Percentiles rank a stretch among this genome's conserved stretches.
Conservation (phyloP, 2,329 filamentous ascomycete genomes). For the Fusarium armeniacum region DNA sequence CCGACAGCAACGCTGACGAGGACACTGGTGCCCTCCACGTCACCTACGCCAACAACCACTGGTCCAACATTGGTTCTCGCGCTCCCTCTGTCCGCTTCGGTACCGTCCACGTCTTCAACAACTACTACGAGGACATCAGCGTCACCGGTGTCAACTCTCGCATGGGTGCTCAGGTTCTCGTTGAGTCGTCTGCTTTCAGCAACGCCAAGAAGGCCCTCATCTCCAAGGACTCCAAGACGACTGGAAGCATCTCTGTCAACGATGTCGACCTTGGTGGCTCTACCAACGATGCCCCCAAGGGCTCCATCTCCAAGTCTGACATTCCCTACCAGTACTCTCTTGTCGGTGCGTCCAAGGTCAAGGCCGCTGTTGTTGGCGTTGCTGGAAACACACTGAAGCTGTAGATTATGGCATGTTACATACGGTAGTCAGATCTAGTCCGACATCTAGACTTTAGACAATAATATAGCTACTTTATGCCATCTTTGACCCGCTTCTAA, state of each 20-base stretch:
- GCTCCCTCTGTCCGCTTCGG: slow-evolving; percentile 75
- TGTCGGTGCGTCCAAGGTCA: slow-evolving; percentile 64
- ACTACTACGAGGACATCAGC: slow-evolving; percentile 61
- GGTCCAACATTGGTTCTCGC: slow-evolving; percentile 74
- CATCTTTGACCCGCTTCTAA: neutral
- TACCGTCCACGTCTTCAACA: slow-evolving; percentile 72
- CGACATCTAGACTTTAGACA: neutral
- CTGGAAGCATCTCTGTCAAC: slow-evolving; percentile 58
- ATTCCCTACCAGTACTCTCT: slow-evolving; percentile 65
- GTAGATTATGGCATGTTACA: slow-evolving; percentile 41
- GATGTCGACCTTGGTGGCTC: slow-evolving; percentile 61
- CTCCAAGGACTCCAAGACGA: slow-evolving; percentile 58
- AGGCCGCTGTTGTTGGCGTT: slow-evolving; percentile 57
- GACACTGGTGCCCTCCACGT: slow-evolving; percentile 74
- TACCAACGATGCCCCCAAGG: slow-evolving; percentile 58
- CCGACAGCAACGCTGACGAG: slow-evolving; percentile 68
- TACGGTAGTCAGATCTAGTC: neutral
- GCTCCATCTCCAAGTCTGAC: slow-evolving; percentile 65
- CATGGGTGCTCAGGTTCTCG: slow-evolving; percentile 69
- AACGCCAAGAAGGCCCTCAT: slow-evolving; percentile 56
- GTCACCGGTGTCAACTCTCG: slow-evolving; percentile 68
- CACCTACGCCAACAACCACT: slow-evolving; percentile 77
- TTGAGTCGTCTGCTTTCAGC: slow-evolving; percentile 68
- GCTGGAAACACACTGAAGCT: slow-evolving; percentile 58
- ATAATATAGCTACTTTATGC: neutral